Conservation (phyloP, 2,329 filamentous ascomycete species). For the Aspergillus piperis region DNA sequence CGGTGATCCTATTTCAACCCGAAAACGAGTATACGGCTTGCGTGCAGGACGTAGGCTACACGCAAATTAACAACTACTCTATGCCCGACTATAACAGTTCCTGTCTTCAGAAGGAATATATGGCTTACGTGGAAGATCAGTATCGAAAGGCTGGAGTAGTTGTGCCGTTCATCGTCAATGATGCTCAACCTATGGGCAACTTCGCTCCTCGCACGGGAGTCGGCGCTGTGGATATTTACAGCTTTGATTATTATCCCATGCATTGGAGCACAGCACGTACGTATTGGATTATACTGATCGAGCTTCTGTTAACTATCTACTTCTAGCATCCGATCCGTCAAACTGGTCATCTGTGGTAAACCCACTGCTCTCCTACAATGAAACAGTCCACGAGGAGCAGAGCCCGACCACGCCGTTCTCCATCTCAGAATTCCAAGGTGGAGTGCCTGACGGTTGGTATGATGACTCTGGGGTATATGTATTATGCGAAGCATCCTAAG, state of each 20-base stretch:
- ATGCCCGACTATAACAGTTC: slow-evolving; percentile 48
- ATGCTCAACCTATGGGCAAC: slow-evolving; percentile 59
- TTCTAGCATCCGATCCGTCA: not conserved
- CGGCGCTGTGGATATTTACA: slow-evolving; percentile 49
- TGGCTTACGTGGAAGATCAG: slow-evolving; percentile 67
- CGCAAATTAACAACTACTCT: not conserved
- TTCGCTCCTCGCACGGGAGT: slow-evolving; percentile 59
- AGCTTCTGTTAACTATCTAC: not conserved
- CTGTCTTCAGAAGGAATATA: slow-evolving; percentile 63
- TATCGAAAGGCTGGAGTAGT: slow-evolving; percentile 65
- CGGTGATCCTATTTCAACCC: slow-evolving; percentile 72
- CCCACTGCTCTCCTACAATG: not conserved
- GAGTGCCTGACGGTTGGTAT: not conserved
- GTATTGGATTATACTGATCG: too few species aligned
- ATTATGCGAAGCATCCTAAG: not conserved
- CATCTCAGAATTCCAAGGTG: slow-evolving; percentile 12
- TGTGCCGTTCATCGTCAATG: slow-evolving; percentile 73
- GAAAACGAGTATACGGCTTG: slow-evolving; percentile 72
- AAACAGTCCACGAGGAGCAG: not conserved
- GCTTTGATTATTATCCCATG: slow-evolving; percentile 30
- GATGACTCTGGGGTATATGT: not conserved
- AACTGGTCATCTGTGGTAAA: not conserved
- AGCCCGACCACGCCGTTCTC: slow-evolving; percentile 7
- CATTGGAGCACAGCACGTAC: not conserved
- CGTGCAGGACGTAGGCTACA: not conserved